Base-by-base conservation (phyloP, 495 filamentous ascomycete species). In the Lepidopterella palustris region DNA sequence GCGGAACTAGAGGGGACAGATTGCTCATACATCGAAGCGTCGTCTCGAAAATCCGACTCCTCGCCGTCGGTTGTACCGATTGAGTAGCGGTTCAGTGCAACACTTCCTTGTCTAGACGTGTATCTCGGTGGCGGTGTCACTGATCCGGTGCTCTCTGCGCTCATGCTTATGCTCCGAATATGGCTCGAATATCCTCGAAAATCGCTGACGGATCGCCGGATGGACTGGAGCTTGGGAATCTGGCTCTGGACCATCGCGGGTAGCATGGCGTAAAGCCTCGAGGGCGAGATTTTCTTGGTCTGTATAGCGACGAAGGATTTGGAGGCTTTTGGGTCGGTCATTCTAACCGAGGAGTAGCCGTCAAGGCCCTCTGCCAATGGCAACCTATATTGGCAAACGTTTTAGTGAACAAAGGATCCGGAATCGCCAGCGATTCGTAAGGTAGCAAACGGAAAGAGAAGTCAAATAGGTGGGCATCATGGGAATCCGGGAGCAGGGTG, bases 121-220 rank as follows among this genome's bases (percentile, higher is more conserved):
- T 72, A 70, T 4, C 18, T 50, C 27, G 68, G 70, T 9, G 68
- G 65, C 24, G 69, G 68, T 23, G 62, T 68, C 10, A 39, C 55
- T 18, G 60, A 39, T 5, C 57, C 40, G 13, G 9, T 35, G 1
- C 3, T 25, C 53, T 47, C 27, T 4, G 54, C 27, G 10, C 45
- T 51, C 18, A 23, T 23, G 32, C 24, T 42, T 32, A 35, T 5
- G 18, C 45, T 62, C 24, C 58, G 59, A 35, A 13, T 26, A 23
- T 29, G 31, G n/a, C 24, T 25, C 5, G 32, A 10, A 1, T 52
- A 45, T 13, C 55, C 50, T 15, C 53, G 63, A 23, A 66, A 26
- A 21, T 57, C 59, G 47, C 13, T 58, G 27, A 61, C 21, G 13
- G 64, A 61, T 27, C 53, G 54, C 25, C 64, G 57, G 18, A 72